phyloP scores from a whole-genome alignment of 768 basidiomycete genomes.

The Xerocomus potaroensis region DNA sequence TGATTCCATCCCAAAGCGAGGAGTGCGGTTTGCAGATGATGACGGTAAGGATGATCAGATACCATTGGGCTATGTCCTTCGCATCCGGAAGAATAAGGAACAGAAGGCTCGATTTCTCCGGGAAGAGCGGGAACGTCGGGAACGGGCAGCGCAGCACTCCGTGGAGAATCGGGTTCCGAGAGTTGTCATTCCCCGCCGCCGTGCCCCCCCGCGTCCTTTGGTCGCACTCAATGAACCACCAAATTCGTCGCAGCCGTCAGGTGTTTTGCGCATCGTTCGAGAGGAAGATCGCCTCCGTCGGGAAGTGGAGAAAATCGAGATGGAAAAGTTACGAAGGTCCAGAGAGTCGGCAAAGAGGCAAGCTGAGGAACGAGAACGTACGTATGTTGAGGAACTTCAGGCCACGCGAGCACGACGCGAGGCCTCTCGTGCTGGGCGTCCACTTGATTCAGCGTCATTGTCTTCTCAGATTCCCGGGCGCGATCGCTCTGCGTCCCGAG shows the following conservation, averaged over 20 bases:
- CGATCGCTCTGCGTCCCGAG: constrained; percentile 36
- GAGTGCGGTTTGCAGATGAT: constrained; percentile 63
- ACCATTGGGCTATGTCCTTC: constrained; percentile 66
- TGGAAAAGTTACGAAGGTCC: constrained; percentile 49
- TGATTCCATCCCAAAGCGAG: constrained; percentile 35
- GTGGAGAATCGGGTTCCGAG: constrained; percentile 10
- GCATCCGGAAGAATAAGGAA: constrained; percentile 67
- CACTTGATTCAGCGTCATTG: constrained; percentile 20
- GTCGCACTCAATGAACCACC: constrained; percentile 11
- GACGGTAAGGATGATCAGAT: constrained; percentile 60
- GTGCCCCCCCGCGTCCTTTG: constrained; percentile 13
- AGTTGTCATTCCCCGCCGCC: constrained; percentile 13
- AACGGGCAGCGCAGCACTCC: constrained; percentile 30
- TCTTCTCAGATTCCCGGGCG: constrained; percentile 22
- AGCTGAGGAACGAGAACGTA: constrained; percentile 49
- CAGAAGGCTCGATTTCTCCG: constrained; percentile 66
- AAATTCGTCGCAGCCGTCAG: constrained; percentile 2
- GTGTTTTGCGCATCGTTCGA: constrained; percentile 20
- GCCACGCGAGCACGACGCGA: constrained; percentile 63
- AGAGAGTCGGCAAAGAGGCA: constrained; percentile 28
- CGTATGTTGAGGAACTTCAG: constrained; percentile 55
- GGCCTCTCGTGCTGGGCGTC: constrained; percentile 44
- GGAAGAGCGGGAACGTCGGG: constrained; percentile 53
- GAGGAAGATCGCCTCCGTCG: constrained; percentile 44
- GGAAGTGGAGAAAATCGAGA: constrained; percentile 43